Evolutionary conservation across 2,329 filamentous ascomycete genomes (phyloP), one percentile per base, ranked within the genome.

Genomic region (Incumbomyces delicatus): DNA sequence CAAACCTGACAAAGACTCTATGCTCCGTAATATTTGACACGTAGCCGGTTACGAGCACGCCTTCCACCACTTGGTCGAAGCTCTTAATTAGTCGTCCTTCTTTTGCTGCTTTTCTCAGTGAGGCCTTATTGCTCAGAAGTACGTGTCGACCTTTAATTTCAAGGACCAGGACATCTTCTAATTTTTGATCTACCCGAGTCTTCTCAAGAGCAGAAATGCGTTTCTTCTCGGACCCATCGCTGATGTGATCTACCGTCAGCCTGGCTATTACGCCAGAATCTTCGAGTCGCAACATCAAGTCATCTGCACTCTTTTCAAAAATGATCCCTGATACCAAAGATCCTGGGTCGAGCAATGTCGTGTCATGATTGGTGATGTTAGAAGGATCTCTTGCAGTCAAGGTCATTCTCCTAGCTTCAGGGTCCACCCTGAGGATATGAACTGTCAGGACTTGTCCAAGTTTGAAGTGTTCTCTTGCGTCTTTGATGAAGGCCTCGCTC

Each of bases 401-500:
- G 32, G 87, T 78, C 54, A 98, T 77, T 55, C 84, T 82, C 50
- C 76, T 74, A 33, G 77, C 72, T 48, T 83, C 79, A 1, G 80
- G 70, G 56, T 94, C 81, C 41, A 95, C 80, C 41, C 83, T 85
- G 30, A 95, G 66, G n/a, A 94, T 80, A 59, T 90, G 86, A 16
- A 95, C 85, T 58, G 80, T 94, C 54, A 98, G 83, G 1, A 94
- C 90, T 63, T 98, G 92, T 1, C 92, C 94, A 36, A 81, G 68
- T 31, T 83, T 81, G 70, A 98, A 98, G 66, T 96, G 89, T 59
- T 94, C 81, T 38, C 78, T 79, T 3, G 92, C 88, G 59, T 95
- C 85, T 55, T 84, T 78, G 59, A 98, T 95, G 61, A 84, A 95
- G 10, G 89, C 88, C 63, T 98, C 92, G 62, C 92, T 96, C 92